Evolutionary conservation across 2,329 filamentous ascomycete genomes (phyloP).

Genomic region (Ilyonectria destructans): DNA sequence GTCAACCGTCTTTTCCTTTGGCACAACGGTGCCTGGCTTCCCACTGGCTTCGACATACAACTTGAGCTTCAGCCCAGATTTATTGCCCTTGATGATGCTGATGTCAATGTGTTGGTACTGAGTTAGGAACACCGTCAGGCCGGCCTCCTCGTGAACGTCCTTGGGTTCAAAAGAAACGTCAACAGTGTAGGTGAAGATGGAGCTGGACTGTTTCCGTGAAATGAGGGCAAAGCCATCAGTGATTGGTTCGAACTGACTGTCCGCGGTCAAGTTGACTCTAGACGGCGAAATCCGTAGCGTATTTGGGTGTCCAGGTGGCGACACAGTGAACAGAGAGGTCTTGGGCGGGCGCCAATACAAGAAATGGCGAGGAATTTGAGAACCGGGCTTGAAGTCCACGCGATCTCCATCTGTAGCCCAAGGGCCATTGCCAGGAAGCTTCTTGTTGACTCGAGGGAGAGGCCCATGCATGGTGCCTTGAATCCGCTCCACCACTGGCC

Average conservation of each 20-base stretch:
- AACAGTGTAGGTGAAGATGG: slow-evolving; percentile 17
- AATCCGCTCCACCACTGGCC: slow-evolving; percentile 58
- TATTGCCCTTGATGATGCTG: slow-evolving; percentile 55
- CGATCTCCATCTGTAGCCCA: slow-evolving; percentile 15
- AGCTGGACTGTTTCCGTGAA: slow-evolving; percentile 15
- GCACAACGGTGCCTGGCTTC: neutral
- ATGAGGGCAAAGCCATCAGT: slow-evolving; percentile 15
- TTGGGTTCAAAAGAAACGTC: slow-evolving; percentile 56
- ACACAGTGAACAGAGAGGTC: slow-evolving; percentile 62
- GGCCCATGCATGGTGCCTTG: slow-evolving; percentile 53
- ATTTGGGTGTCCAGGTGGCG: slow-evolving; percentile 58
- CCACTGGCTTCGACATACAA: neutral
- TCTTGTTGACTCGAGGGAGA: slow-evolving; percentile 8
- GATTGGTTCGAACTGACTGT: neutral
- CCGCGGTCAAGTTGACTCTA: slow-evolving; percentile 66
- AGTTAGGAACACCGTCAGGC: slow-evolving; percentile 68
- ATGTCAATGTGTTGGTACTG: slow-evolving; percentile 69
- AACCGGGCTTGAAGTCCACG: slow-evolving; percentile 1
- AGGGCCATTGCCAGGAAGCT: slow-evolving; percentile 9
- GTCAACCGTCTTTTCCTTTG: neutral
- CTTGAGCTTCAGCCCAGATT: slow-evolving; percentile 48
- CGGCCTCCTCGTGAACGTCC: slow-evolving; percentile 63
- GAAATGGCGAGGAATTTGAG: slow-evolving; percentile 9
- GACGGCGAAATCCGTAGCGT: slow-evolving; percentile 66
- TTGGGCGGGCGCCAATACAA: slow-evolving; percentile 55